These are phyloP conservation scores for Cystobasidium slooffiae DNA, from an alignment of 1,284 basidiomycete genomes.

Conservation along the genomic window DNA sequence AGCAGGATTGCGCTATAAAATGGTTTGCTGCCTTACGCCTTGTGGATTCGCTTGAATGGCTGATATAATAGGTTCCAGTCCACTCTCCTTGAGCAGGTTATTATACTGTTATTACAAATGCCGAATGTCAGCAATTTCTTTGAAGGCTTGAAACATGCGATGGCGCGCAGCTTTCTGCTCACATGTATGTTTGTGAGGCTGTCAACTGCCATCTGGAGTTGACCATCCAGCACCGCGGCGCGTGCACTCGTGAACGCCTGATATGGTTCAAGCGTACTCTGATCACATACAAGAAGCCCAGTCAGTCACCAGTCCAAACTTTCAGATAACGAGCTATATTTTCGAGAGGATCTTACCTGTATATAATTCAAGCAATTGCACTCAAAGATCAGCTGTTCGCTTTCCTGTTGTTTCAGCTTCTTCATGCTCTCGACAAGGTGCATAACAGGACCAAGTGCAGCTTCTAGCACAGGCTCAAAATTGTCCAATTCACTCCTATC, in stretches of 20 bases:
- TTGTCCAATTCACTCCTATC: constrained; percentile 55
- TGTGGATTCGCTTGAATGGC: constrained; percentile 65
- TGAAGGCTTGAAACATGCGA: neutral
- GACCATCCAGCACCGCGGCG: constrained; percentile 64
- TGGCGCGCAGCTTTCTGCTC: constrained; percentile 55
- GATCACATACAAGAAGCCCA: constrained; percentile 24
- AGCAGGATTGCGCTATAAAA: no score
- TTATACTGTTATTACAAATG: constrained; percentile 64
- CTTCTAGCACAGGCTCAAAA: constrained; percentile 74
- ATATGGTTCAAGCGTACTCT: constrained; percentile 74
- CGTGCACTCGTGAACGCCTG: constrained; percentile 70
- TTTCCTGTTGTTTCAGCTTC: constrained; percentile 64
- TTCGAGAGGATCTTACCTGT: constrained; percentile 61
- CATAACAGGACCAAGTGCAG: constrained; percentile 79
- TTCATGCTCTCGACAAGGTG: constrained; percentile 73
- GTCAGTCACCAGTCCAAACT: constrained; percentile 1
- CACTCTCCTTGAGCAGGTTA: constrained; percentile 72
- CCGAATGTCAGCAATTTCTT: no score
- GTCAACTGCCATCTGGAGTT: constrained; percentile 69
- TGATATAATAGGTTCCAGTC: constrained; percentile 68
- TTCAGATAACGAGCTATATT: constrained; percentile 7
- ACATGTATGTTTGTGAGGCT: constrained; percentile 80
- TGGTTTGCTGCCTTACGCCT: constrained; percentile 61
- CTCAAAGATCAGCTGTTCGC: constrained; percentile 80
- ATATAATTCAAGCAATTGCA: constrained; percentile 82